A percentile compares a stretch with the other conserved stretches of the same genome.
Conservation (phyloP, 176 grass and related monocot species). For the Themeda triandra region DNA sequence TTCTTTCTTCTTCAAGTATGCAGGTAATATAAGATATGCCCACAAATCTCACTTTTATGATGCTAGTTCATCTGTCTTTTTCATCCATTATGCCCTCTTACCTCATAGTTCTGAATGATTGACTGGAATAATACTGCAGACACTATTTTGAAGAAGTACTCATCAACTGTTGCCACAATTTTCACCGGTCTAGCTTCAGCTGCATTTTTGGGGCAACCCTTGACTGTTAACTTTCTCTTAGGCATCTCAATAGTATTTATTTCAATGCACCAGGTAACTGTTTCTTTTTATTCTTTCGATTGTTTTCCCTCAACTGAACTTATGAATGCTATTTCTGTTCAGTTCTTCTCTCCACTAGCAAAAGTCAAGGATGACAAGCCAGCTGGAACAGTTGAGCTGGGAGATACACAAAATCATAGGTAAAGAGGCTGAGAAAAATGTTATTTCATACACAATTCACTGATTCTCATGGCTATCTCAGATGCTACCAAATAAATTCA, state of each 20-base stretch:
- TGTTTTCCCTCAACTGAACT: slow-evolving; percentile 4
- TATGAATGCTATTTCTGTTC: slow-evolving; percentile 29
- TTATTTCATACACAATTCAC: neutral
- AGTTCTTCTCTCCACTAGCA: slow-evolving; percentile 98
- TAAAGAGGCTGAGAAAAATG: slow-evolving; percentile 15
- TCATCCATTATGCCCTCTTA: neutral
- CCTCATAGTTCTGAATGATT: slow-evolving; percentile 7
- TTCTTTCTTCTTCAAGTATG: slow-evolving; percentile 99
- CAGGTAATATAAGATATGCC: slow-evolving; percentile 51
- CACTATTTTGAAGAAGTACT: slow-evolving; percentile 99
- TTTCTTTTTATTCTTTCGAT: slow-evolving; percentile 14
- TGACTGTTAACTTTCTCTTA: slow-evolving; percentile 93
- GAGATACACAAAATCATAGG: slow-evolving; percentile 68
- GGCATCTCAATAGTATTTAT: slow-evolving; percentile 98
- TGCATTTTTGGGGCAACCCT: slow-evolving; percentile 84
- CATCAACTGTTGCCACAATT: slow-evolving; percentile 96
- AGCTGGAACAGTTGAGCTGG: slow-evolving; percentile 54
- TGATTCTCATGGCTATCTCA: neutral
- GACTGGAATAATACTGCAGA: slow-evolving; percentile 49
- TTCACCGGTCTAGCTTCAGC: slow-evolving; percentile 96
- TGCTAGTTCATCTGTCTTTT: neutral
- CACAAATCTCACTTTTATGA: slow-evolving; percentile 3
- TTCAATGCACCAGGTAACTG: slow-evolving; percentile 95
- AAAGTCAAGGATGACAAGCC: slow-evolving; percentile 93
- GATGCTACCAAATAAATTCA: neutral